phyloP scores from a whole-genome alignment of 805 yeast species.

The Cyberlindnera galapagoensis region DNA sequence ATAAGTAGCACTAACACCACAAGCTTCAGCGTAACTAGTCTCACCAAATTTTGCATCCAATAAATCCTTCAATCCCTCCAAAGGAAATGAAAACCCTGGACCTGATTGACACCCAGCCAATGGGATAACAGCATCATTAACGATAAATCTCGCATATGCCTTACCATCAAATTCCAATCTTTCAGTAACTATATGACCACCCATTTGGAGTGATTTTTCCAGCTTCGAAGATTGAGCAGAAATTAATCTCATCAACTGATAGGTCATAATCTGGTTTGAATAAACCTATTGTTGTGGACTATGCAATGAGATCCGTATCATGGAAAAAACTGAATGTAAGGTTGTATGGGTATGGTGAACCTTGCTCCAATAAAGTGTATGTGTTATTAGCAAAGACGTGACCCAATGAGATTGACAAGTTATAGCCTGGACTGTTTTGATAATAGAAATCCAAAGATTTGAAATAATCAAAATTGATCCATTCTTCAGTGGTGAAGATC shows the following conservation, averaged over 20 bases:
- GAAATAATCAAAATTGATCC: conserved; percentile 53
- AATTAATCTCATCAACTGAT: conserved; percentile 38
- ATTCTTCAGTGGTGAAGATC: conserved; percentile 62
- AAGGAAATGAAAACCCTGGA: conserved; percentile 46
- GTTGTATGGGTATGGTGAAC: conserved; percentile 42
- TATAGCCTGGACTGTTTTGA: conserved; percentile 56
- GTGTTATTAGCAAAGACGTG: conserved; percentile 49
- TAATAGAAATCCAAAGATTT: conserved; percentile 56
- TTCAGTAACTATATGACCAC: conserved; percentile 46
- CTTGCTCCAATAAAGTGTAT: conserved; percentile 41
- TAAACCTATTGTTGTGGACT: conserved; percentile 59
- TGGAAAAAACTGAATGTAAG: conserved; percentile 70
- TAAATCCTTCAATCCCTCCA: conserved; percentile 27
- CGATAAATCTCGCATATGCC: conserved; percentile 38
- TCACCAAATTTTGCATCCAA: conserved; percentile 27
- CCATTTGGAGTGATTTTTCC: conserved; percentile 52
- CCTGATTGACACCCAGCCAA: conserved; percentile 42
- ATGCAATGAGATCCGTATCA: conserved; percentile 60
- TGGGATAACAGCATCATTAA: conserved; percentile 53
- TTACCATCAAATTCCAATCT: conserved; percentile 35
- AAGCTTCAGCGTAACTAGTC: conserved; percentile 27
- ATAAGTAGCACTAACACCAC: conserved; percentile 20
- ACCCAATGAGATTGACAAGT: conserved; percentile 52
- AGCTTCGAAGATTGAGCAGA: conserved; percentile 41
- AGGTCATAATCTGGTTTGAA: conserved; percentile 30